Base-by-base conservation (phyloP, 805 yeast species). In the Metschnikowia anglica region DNA sequence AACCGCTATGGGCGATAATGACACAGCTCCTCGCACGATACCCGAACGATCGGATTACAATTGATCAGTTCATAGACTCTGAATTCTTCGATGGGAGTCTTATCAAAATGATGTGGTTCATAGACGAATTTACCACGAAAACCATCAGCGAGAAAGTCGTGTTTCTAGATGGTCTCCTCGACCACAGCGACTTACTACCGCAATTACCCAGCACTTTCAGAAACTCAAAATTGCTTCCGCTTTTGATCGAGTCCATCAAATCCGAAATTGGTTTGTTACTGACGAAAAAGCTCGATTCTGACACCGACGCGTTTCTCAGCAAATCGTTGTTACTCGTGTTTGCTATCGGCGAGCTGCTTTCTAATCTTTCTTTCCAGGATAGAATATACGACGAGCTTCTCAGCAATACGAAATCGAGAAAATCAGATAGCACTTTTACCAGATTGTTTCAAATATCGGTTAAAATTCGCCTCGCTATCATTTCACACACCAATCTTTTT, bases 51-150 rank as follows among this genome's bases (percentile, higher is more conserved):
- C 68, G 91, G 59, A 58, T 78, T 44, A 59, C 81, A 35, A 70
- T 90, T 35, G 78, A 81, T 52, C 83, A 80, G 37, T 77, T 93
- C 47, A 74, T 85, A n/a, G 77, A 79, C 9, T 79, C 88, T 8
- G 79, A 75, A 27, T 86, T 79, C 53, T 91, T 90, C 63, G 85
- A 88, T 63, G 90, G 88, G 49, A 87, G 91, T 39, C 67, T 89
- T 37, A 80, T 91, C 39, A 83, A 85, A 55, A 83, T 95, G 2
- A 73, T 91, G 69, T 80, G 83, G 60, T 83, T 85, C 53, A 62
- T 91, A 34, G 97, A 91, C 57, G 93, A 86, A 43, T 81, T 87
- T 48, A 79, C 89, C 8, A 85, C 96, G 0, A 83, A 85, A 52
- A 66, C 82, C 2, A 67, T 71, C 5, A 74, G 73, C 13, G 97